These are phyloP conservation scores for Cyclostephanos invisitatus DNA, from an alignment of 108 stramenopile species.

Conservation along the genomic window DNA sequence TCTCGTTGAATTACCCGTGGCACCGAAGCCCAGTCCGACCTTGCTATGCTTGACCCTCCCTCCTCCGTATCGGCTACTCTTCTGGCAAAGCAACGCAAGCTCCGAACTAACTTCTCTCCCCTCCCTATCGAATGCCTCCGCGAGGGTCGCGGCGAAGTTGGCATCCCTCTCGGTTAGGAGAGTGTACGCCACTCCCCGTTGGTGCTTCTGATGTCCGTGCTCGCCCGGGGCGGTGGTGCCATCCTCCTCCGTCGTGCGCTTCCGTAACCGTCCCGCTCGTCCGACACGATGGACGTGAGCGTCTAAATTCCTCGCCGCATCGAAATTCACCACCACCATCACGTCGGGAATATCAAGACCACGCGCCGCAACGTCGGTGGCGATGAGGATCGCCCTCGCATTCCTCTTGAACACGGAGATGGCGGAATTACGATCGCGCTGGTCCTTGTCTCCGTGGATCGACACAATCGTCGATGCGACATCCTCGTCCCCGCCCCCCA, in stretches of 20 bases:
- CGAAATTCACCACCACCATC: slow-evolving; percentile 89
- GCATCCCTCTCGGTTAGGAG: slow-evolving; percentile 71
- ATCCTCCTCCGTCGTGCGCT: slow-evolving; percentile 50
- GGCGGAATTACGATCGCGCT: slow-evolving; percentile 89
- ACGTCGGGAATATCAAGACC: slow-evolving; percentile 96
- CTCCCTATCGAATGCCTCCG: slow-evolving; percentile 73
- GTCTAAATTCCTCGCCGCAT: slow-evolving; percentile 92
- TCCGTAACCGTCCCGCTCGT: slow-evolving; percentile 92
- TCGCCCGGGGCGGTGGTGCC: not conserved
- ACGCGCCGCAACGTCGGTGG: slow-evolving; percentile 98
- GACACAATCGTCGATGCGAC: slow-evolving; percentile 59
- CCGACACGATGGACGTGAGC: slow-evolving; percentile 97
- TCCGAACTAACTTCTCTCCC: slow-evolving; percentile 61
- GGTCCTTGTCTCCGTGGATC: slow-evolving; percentile 97
- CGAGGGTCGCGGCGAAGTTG: slow-evolving; percentile 68
- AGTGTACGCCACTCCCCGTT: slow-evolving; percentile 76
- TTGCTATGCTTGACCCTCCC: slow-evolving; percentile 46
- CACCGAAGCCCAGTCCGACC: slow-evolving; percentile 50
- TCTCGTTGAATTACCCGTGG: too few species aligned
- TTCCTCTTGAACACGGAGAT: slow-evolving; percentile 86
- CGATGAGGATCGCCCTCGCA: slow-evolving; percentile 79
- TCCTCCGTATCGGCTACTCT: slow-evolving; percentile 46
- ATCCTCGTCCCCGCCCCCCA: not conserved
- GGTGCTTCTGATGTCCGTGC: slow-evolving; percentile 27
- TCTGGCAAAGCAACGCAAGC: slow-evolving; percentile 45